A percentile compares a stretch with the other conserved stretches of the same genome.
These are phyloP conservation scores for Macrotyloma uniflorum DNA, from an alignment of 306 rosid species.

Conservation along the genomic window DNA sequence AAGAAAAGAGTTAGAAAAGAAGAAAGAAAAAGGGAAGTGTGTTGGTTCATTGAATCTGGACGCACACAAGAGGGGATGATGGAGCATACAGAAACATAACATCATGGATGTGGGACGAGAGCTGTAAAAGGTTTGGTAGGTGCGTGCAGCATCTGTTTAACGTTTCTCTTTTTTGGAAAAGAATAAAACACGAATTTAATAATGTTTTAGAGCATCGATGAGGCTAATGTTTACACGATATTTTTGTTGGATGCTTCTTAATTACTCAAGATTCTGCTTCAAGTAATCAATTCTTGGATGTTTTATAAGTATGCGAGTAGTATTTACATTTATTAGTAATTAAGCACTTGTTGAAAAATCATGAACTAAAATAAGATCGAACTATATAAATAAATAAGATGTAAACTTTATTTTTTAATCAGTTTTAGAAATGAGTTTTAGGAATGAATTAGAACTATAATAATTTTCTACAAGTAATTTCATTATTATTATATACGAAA, in stretches of 20 bases:
- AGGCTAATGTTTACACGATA: too few relatives aligned
- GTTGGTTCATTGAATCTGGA: constrained; percentile 57
- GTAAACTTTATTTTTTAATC: too few relatives aligned
- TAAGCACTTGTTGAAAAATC: too few relatives aligned
- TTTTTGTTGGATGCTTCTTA: neutral
- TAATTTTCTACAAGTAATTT: too few relatives aligned
- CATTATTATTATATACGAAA: neutral
- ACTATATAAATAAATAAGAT: too few relatives aligned
- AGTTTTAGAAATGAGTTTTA: too few relatives aligned
- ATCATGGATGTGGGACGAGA: neutral
- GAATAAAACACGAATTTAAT: neutral
- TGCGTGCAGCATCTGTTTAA: neutral
- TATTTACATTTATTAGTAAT: neutral
- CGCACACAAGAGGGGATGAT: neutral
- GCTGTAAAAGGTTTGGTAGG: neutral
- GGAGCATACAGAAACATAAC: neutral
- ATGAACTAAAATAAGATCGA: too few relatives aligned
- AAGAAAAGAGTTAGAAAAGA: neutral
- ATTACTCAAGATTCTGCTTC: neutral
- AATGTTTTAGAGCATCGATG: too few relatives aligned
- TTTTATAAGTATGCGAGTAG: neutral
- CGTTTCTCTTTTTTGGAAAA: neutral
- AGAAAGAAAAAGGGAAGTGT: neutral
- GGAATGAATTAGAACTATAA: too few relatives aligned
- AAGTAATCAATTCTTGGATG: neutral